Conservation (phyloP, 257 asterid species). For the Rauvolfia tetraphylla region DNA sequence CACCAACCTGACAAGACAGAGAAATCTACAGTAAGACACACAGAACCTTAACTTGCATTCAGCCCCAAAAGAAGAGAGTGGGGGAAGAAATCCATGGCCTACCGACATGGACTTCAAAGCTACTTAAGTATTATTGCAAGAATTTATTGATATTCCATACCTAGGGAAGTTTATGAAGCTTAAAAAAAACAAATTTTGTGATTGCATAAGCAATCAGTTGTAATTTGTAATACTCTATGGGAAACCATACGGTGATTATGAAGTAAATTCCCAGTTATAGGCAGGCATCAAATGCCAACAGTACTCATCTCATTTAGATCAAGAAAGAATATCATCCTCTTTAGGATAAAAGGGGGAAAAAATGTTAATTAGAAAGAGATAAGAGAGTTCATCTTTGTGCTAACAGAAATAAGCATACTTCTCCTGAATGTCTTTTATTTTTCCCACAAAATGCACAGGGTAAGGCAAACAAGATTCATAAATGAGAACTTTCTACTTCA, state of each 20-base stretch:
- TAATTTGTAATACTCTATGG: neutral
- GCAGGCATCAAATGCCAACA: neutral
- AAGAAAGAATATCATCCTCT: neutral
- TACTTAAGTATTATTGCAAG: neutral
- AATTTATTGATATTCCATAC: neutral
- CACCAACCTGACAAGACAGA: conserved; percentile 63
- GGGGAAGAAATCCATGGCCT: neutral
- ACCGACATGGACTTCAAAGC: neutral
- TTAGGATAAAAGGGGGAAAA: neutral
- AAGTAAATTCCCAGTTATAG: too few relatives aligned
- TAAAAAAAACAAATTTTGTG: neutral
- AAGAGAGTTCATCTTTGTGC: too few relatives aligned
- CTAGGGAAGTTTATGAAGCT: neutral
- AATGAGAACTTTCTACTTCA: neutral
- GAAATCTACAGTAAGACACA: conserved; percentile 1
- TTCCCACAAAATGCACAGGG: neutral
- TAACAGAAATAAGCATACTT: neutral
- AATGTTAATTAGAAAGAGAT: too few relatives aligned
- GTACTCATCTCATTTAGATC: neutral
- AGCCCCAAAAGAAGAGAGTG: neutral
- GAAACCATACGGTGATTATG: neutral
- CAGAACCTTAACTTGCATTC: neutral
- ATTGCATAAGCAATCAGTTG: neutral
- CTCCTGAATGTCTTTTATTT: neutral
- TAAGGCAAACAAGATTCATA: neutral